Base-by-base conservation (phyloP, 108 stramenopile genomes). In the Mayamaea pseudoterrestris region DNA sequence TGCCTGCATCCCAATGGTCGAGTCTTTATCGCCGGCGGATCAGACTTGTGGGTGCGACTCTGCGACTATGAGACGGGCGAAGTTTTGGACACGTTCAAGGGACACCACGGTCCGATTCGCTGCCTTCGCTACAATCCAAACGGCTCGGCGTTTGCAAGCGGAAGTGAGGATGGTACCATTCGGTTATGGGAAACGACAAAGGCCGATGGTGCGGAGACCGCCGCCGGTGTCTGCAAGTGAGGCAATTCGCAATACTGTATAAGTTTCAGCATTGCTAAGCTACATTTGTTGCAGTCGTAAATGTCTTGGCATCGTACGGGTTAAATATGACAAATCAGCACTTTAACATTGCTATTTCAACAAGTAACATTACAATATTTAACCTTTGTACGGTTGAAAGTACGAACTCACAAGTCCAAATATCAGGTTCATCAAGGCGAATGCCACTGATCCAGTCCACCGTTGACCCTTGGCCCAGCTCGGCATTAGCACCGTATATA, bases 151-250 rank as follows among this genome's bases (percentile, higher is more conserved):
- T 96, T 89, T 67, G 95, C 94, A 0, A 92, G 92, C 0, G 98
- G 96, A 7, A 81, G 79, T 11, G 96, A 99, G 68, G 98, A 99
- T 75, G 98, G 95, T 8, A 98, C 96, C 17, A 95, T 99, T 66
- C 91, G 98, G 16, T 55, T 99, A 30, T 99, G 98, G 98, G 81
- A 91, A 51, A 84, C 87, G 20, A n/a, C n/a, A n/a, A n/a, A n/a
- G n/a, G n/a, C n/a, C n/a, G n/a, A n/a, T n/a, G n/a, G n/a, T n/a
- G n/a, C n/a, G n/a, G n/a, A n/a, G n/a, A n/a, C n/a, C n/a, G n/a
- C n/a, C n/a, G n/a, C n/a, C n/a, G n/a, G n/a, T n/a, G n/a, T n/a
- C n/a, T n/a, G n/a, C n/a, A n/a, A n/a, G n/a, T n/a, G n/a, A n/a
- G n/a, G n/a, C n/a, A n/a, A n/a, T n/a, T n/a, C n/a, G n/a, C n/a